These are phyloP conservation scores for Cladorrhinum sp. DNA, from an alignment of 2,329 filamentous ascomycete genomes.

Conservation along the genomic window DNA sequence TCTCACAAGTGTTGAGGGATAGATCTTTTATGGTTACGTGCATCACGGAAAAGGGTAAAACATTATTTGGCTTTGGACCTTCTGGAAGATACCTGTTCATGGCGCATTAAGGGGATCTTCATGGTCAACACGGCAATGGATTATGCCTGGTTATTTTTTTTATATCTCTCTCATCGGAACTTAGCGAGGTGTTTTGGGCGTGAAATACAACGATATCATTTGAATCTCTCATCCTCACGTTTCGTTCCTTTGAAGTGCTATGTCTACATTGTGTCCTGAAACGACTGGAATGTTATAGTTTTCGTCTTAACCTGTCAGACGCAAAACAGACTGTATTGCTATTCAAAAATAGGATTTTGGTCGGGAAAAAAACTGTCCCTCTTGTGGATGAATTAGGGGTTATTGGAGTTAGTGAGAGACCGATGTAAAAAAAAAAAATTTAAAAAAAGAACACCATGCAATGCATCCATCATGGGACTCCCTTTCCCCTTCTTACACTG, in stretches of 20 bases:
- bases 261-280: no score
- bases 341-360: not conserved
- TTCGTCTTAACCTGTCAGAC: no score
- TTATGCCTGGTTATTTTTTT: slow-evolving; percentile 7
- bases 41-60: not conserved
- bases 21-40: not conserved
- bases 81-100: not conserved
- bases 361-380: not conserved
- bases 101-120: not conserved
- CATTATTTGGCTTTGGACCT: not conserved
- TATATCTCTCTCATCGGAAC: not conserved
- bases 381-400: not conserved
- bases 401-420: not conserved
- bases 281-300: no score
- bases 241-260: no score
- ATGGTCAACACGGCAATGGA: not conserved
- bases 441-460: not conserved
- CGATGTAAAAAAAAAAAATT: no score
- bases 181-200: slow-evolving; percentile 2
- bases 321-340: not conserved
- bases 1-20: not conserved
- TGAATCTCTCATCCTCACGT: not conserved
- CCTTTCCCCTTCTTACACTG: slow-evolving; percentile 1
- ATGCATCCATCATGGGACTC: slow-evolving; percentile 6
- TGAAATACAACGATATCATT: not conserved